phyloP scores from a whole-genome alignment of 192 early-diverging fungal species.

The Backusella circina region DNA sequence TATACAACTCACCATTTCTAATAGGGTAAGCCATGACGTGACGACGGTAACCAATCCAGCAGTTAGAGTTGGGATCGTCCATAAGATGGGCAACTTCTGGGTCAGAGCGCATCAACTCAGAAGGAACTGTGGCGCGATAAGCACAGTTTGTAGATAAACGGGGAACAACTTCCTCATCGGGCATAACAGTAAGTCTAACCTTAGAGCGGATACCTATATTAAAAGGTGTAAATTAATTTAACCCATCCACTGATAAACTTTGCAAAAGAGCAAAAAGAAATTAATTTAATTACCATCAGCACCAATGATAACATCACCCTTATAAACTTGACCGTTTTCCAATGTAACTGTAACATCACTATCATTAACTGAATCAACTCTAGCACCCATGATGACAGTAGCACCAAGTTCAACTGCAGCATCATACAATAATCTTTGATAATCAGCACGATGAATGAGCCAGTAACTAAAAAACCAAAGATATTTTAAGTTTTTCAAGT shows the following conservation, averaged over 20 bases:
- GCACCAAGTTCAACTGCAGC: slow-evolving; percentile 10
- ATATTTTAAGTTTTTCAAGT: background rate
- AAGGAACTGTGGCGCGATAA: slow-evolving; percentile 13
- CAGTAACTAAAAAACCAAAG: background rate
- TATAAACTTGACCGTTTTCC: background rate
- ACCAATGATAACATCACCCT: slow-evolving; percentile 14
- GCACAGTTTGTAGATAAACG: slow-evolving; percentile 22
- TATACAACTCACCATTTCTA: slow-evolving; percentile 13
- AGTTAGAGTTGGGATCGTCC: slow-evolving; percentile 17
- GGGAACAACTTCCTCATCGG: background rate
- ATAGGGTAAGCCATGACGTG: slow-evolving; percentile 17
- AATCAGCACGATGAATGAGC: slow-evolving; percentile 14
- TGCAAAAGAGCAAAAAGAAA: background rate
- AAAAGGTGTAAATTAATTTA: background rate
- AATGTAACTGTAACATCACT: background rate
- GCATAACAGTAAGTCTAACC: slow-evolving; percentile 14
- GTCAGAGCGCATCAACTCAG: slow-evolving; percentile 17
- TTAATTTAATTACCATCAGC: slow-evolving; percentile 6
- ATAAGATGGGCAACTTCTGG: slow-evolving; percentile 10
- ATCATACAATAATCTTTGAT: slow-evolving; percentile 12
- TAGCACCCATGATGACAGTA: slow-evolving; percentile 6
- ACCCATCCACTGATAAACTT: background rate
- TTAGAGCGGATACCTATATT: slow-evolving; percentile 17
- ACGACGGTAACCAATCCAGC: slow-evolving; percentile 15
- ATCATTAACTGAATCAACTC: slow-evolving; percentile 11